These are phyloP conservation scores for Naematelia aurantialba DNA, from an alignment of 768 basidiomycete genomes.

Conservation along the genomic window DNA sequence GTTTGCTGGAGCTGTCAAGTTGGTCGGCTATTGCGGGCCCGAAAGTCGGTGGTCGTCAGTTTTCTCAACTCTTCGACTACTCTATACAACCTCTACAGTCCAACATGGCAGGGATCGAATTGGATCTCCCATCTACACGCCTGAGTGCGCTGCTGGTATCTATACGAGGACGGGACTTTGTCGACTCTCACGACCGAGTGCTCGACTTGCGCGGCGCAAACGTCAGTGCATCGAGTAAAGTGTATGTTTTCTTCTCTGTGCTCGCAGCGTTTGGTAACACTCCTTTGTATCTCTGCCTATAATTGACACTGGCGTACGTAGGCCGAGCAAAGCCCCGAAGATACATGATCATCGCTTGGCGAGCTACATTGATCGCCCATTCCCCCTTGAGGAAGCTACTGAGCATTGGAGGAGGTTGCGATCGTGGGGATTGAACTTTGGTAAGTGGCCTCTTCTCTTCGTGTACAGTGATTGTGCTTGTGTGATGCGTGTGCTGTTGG, in stretches of 20 bases:
- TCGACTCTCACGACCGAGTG: conserved; percentile 74
- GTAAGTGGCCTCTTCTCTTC: conserved; percentile 55
- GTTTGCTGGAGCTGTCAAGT: background rate
- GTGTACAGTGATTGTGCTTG: background rate
- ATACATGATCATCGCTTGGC: conserved; percentile 4
- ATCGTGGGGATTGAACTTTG: conserved; percentile 81
- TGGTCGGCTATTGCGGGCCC: background rate
- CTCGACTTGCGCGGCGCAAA: conserved; percentile 81
- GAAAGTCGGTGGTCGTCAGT: background rate
- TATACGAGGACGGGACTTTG: conserved; percentile 71
- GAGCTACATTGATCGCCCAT: conserved; percentile 79
- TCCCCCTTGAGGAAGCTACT: conserved; percentile 81
- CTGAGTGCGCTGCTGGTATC: background rate
- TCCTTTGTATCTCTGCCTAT: background rate
- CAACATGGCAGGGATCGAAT: background rate
- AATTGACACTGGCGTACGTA: background rate
- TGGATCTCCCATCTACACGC: background rate
- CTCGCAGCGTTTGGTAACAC: too few species aligned
- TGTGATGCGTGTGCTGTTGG: background rate
- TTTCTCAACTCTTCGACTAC: background rate
- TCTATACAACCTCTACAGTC: background rate
- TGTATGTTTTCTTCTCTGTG: too few species aligned
- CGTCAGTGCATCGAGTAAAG: conserved; percentile 75
- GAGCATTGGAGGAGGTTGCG: conserved; percentile 75
- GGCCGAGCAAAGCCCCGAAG: background rate